These are phyloP conservation scores for Tirmania nivea DNA, from an alignment of 495 filamentous ascomycete species.

Conservation along the genomic window DNA sequence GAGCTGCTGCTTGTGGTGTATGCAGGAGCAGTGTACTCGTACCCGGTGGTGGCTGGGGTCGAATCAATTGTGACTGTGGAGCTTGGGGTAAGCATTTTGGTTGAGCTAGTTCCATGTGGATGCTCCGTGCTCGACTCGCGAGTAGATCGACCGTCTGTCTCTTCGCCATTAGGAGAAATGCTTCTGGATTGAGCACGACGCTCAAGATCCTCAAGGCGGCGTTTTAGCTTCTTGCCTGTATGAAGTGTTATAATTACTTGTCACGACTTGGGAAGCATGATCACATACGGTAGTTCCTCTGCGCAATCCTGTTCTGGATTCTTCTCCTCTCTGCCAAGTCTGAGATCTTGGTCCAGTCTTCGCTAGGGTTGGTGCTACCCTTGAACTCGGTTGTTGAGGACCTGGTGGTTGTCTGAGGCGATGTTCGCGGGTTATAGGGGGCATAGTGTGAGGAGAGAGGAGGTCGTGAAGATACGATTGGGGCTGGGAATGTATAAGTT, in stretches of 20 bases:
- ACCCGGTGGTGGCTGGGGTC: constrained; percentile 1
- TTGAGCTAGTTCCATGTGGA: constrained; percentile 29
- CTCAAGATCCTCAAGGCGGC: constrained; percentile 87
- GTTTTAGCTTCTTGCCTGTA: constrained; percentile 96
- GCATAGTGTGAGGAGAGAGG: constrained; percentile 1
- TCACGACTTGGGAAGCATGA: not conserved
- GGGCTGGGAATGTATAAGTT: constrained; percentile 10
- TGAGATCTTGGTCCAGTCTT: constrained; percentile 99
- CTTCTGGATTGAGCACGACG: constrained; percentile 71
- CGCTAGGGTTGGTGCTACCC: constrained; percentile 84
- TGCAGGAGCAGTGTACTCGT: constrained; percentile 13
- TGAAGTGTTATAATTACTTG: not conserved
- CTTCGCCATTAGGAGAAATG: constrained; percentile 20
- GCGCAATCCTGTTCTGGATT: constrained; percentile 94
- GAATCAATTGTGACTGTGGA: constrained; percentile 2
- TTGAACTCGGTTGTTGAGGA: constrained; percentile 79
- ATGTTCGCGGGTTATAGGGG: constrained; percentile 5
- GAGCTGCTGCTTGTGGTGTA: constrained; percentile 14
- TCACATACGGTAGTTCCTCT: constrained; percentile 89
- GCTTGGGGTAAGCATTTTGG: constrained; percentile 17
- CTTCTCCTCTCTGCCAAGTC: constrained; percentile 81
- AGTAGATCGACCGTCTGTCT: constrained; percentile 19
- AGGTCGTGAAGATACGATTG: constrained; percentile 11
- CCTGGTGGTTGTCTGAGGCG: constrained; percentile 9
- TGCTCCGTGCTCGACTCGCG: constrained; percentile 38